Percentiles rank a stretch among this genome's conserved stretches.
Conservation (phyloP, 352 stramenopile genomes). For the Pythium scleroteichum region DNA sequence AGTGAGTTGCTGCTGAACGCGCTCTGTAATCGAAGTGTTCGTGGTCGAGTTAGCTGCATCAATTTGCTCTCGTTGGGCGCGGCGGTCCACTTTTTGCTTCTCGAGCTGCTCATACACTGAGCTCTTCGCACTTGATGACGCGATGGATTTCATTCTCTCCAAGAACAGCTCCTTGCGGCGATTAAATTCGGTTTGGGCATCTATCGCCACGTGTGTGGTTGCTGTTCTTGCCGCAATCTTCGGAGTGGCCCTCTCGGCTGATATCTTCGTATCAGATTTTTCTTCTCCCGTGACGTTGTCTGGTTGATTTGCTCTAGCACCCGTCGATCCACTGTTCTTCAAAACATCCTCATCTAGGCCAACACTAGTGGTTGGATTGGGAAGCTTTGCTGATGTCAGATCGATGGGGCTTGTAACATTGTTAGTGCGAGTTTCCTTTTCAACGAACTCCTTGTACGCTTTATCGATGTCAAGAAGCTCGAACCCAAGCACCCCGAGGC, state of each 20-base stretch:
- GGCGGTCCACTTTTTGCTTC: constrained; percentile 42
- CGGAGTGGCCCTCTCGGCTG: not conserved
- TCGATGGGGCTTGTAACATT: constrained; percentile 25
- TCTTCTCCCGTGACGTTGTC: not conserved
- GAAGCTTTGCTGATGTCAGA: constrained; percentile 34
- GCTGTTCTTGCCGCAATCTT: not conserved
- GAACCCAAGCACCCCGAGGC: constrained; percentile 60
- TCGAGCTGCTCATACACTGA: constrained; percentile 75
- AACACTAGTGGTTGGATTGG: not conserved
- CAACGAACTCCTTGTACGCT: constrained; percentile 48
- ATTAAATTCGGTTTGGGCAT: constrained; percentile 52
- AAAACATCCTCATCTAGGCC: too few species aligned
- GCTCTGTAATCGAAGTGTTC: constrained; percentile 8
- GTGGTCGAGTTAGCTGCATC: constrained; percentile 9
- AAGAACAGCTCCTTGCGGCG: constrained; percentile 68
- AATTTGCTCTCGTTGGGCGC: not conserved
- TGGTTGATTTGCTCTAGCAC: not conserved
- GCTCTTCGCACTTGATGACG: constrained; percentile 60
- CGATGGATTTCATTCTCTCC: constrained; percentile 77
- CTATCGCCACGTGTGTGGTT: too few species aligned
- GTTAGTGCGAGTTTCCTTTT: constrained; percentile 16
- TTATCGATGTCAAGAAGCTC: constrained; percentile 65
- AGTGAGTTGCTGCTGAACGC: constrained; percentile 21
- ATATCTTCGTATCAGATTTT: not conserved
- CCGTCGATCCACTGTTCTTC: not conserved